These are phyloP conservation scores for Thielaviopsis punctulata DNA, from an alignment of 2,329 filamentous ascomycete genomes.

Conservation along the genomic window DNA sequence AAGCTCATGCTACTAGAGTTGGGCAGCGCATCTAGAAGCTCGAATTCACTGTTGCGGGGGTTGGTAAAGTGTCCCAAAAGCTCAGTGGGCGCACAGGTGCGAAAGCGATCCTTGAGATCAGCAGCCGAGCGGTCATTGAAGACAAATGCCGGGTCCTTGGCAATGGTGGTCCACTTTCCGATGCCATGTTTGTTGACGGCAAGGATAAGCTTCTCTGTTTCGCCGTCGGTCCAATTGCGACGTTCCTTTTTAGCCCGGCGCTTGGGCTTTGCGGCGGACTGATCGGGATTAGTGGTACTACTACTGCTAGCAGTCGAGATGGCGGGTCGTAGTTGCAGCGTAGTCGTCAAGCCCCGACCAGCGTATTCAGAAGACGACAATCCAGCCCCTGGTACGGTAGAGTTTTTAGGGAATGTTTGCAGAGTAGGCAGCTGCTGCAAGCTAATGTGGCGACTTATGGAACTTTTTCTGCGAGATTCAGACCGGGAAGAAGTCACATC, in stretches of 20 bases:
- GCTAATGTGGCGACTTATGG: neutral
- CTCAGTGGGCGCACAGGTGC: constrained; percentile 47
- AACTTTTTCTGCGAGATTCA: neutral
- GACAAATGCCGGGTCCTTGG: constrained; percentile 41
- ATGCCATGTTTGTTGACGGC: constrained; percentile 46
- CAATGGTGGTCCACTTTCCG: constrained; percentile 47
- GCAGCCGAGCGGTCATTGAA: constrained; percentile 45
- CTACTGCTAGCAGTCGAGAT: neutral
- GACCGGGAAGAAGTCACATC: neutral
- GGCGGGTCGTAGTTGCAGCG: neutral
- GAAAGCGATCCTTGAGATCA: constrained; percentile 48
- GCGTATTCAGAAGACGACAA: neutral
- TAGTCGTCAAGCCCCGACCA: neutral
- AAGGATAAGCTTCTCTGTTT: constrained; percentile 43
- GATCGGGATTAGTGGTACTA: too few species aligned
- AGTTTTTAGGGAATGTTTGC: neutral
- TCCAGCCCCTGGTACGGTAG: neutral
- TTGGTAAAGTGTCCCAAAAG: constrained; percentile 19
- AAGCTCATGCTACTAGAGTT: neutral
- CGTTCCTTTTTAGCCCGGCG: constrained; percentile 39
- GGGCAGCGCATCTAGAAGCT: constrained; percentile 15
- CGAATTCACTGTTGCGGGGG: neutral
- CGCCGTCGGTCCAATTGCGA: constrained; percentile 47
- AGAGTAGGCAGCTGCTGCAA: neutral
- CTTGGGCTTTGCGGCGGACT: constrained; percentile 18